Evolutionary conservation across 495 filamentous ascomycete species (phyloP).

Genomic region (Bombardia bombarda): DNA sequence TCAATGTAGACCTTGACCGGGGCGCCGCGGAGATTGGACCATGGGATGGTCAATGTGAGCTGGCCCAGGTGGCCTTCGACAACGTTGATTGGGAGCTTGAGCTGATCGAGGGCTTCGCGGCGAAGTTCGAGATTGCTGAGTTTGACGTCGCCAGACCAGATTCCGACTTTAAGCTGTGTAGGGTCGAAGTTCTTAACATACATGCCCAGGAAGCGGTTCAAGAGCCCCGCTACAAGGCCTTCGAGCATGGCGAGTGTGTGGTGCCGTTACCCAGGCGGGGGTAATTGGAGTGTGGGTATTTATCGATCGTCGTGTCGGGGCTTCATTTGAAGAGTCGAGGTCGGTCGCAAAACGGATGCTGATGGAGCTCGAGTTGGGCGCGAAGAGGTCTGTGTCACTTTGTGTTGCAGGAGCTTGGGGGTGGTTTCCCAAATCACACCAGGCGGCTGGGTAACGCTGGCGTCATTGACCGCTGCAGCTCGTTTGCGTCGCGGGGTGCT

Average conservation of each 20-base stretch:
- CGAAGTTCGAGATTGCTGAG: constrained; percentile 85
- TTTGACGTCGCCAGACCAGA: constrained; percentile 96
- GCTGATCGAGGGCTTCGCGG: constrained; percentile 89
- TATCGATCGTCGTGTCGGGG: constrained; percentile 17
- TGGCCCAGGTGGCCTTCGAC: constrained; percentile 88
- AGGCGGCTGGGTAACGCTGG: neutral
- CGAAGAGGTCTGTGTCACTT: neutral
- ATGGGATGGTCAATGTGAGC: constrained; percentile 86
- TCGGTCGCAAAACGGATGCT: neutral
- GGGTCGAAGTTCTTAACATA: constrained; percentile 99
- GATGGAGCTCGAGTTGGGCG: neutral
- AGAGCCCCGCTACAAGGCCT: constrained; percentile 72
- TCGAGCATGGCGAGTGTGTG: constrained; percentile 47
- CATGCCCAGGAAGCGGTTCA: constrained; percentile 98
- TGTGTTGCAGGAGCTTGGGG: neutral
- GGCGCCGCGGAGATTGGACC: constrained; percentile 90
- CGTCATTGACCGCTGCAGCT: constrained; percentile 2
- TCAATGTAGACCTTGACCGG: constrained; percentile 92
- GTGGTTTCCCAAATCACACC: constrained; percentile 5
- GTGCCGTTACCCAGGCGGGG: constrained; percentile 50
- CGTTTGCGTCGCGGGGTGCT: too few species aligned
- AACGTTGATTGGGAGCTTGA: constrained; percentile 91
- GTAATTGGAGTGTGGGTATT: constrained; percentile 10
- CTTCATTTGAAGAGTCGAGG: constrained; percentile 24
- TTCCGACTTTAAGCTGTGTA: constrained; percentile 91